Base-by-base conservation (phyloP, 2,329 filamentous ascomycete genomes). In the Diplocarpon rosae region DNA sequence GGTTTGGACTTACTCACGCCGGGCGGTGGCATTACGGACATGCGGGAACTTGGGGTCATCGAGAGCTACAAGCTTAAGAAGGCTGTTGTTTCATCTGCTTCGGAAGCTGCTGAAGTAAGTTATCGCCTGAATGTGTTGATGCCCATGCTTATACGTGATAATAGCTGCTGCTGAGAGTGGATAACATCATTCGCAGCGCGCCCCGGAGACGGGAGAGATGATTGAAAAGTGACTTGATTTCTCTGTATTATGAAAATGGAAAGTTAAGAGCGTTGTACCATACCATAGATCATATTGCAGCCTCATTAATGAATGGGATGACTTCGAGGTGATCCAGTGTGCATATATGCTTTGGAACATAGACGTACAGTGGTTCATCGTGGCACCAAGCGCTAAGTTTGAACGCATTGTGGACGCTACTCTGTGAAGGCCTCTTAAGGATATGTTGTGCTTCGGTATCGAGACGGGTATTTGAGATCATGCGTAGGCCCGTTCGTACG, bases 41-140 rank as follows among this genome's bases (percentile, higher is more conserved):
- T 98, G 92, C 78, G 90, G 43, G 87, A 98, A 59, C 64, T 94
- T 38, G 92, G 92, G 36, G 89, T 98, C 24, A 83, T 98, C 55
- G 92, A 98, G 70, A 94, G 87, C 66, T 96, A 95, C 74, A 98
- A 98, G 75, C 70, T 98, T 63, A 98, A 98, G 78, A 83, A 80
- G 63, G 92, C 92, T n/a, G 92, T 98, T 43, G 92, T 98, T 41
- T 93, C 85, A 42, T 95, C 88, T 50, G 92, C 92, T 16, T 93
- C 87, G 47, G 92, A 98, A 69, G 92, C 92, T 51, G 89, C 92
- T 54, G 92, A 98, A 76, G 87, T 93, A 72, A 70, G 80, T 64
- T 17, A 12, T 41, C n/a, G 27, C 43, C 17, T 37, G 14, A 34
- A 11, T n/a, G 16, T 20, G 15, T 46, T 30, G 14, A 39, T 38